Base-by-base conservation (phyloP, 805 yeast species). In the Candida ficus region DNA sequence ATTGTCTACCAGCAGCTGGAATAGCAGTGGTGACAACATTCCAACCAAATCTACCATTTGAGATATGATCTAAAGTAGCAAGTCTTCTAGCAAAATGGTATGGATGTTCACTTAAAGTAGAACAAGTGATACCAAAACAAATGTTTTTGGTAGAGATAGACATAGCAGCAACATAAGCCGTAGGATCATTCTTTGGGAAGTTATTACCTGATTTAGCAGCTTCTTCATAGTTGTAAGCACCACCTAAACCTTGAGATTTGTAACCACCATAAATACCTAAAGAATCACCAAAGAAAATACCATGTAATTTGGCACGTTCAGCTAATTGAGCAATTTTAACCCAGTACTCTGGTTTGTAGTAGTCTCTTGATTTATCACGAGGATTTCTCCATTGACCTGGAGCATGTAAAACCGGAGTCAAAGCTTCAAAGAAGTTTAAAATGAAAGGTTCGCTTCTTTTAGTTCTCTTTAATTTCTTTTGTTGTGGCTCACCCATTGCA, bases 41-140 rank as follows among this genome's bases (percentile, higher is more conserved):
- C 73, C 73, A 68, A 21, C 72, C 73, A 39, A 68, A 49, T 46
- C 73, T 57, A n/a, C 73, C 73, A 16, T 57, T 56, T 7, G 43
- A 40, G n/a, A 40, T 35, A 35, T 35, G 43, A 22, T 35, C 39
- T n/a, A 40, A 31, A 2, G 73, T 68, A 7, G 70, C 68, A 29
- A 65, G 44, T 37, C 72, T 53, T 47, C 71, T 53, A 16, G 70
- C 65, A 32, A 68, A 57, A 47, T 62, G 67, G 37, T 64, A 67
- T 2, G 72, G 72, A 17, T 60, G 62, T 37, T 68, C 73, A 42
- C 64, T 62, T 21, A 69, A 58, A 6, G 73, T 68, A 5, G 68
- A 60, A 33, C 64, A 63, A 7, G 73, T 68, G 26, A 68, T 51
- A 10, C 69, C 73, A 46, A 67, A 67, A 8, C 62, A 50, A 22